Base-by-base conservation (phyloP, 139 green algal genomes). In the Raphidocelis subcapitata region DNA sequence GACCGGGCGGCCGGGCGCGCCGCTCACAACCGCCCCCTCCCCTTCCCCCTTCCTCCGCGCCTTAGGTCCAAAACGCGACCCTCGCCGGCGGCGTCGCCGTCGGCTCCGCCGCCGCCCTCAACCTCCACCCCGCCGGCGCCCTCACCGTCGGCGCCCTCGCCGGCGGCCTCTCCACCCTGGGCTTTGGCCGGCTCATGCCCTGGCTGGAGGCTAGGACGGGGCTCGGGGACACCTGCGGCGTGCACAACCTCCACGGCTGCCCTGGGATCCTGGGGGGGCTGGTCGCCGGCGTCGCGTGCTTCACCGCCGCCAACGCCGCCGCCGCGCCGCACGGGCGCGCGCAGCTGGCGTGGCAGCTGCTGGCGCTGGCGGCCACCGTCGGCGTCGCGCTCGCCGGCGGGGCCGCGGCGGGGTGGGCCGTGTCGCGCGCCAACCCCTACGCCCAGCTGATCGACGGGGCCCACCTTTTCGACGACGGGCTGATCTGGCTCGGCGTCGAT, bases 181-280 rank as follows among this genome's bases (percentile, higher is more conserved):
- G 87, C 59, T 92, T 79, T 74, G 55, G 44, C 36, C 78, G 82
- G 61, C 26, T 85, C 0, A 74, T 61, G 18, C 84, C 86, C 4
- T 61, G 65, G 0, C 73, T 92, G 65, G 78, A 90, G 68, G 32
- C 44, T 32, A 79, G 64, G 32, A 69, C 91, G 23, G 68, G 72
- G 23, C 68, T 92, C n/a, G 73, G 75, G 2, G 87, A 92, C 80
- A 92, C 87, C 3, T 92, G 87, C 55, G 87, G 87, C 5, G 81
- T 92, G 5, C 77, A 89, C 76, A 92, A 91, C 76, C 87, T 92
- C 37, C 87, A 90, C 33, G 85, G 83, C 37, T 75, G 85, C 54
- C 82, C 84, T 16, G 82, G 63, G 69, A 55, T 82, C 1, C 65
- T 81, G n/a, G 83, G 80, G 4, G 80, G 83, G 21, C 41, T 87